Evolutionary conservation across 768 basidiomycete species (phyloP).

Genomic region (Sutorius australiensis): DNA sequence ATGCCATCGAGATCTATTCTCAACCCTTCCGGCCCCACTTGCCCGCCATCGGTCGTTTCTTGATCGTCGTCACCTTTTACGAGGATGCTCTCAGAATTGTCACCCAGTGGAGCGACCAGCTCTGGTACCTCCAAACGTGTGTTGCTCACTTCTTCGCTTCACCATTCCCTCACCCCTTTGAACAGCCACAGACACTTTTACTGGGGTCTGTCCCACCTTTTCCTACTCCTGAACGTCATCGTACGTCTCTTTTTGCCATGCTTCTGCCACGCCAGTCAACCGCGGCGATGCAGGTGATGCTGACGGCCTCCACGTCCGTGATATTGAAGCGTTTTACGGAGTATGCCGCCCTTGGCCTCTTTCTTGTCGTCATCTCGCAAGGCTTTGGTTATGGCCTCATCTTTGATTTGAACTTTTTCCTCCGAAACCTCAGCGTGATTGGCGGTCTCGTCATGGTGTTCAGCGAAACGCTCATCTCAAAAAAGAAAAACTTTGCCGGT

Average conservation of each 20-base stretch:
- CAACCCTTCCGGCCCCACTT: conserved; percentile 93
- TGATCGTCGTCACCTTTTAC: conserved; percentile 97
- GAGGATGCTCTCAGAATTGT: conserved; percentile 94
- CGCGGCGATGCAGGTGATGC: conserved; percentile 66
- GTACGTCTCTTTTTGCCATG: conserved; percentile 46
- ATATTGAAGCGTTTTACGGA: conserved; percentile 87
- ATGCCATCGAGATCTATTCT: conserved; percentile 86
- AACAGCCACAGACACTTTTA: conserved; percentile 90
- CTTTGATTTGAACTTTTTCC: conserved; percentile 99
- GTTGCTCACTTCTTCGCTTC: conserved; percentile 28
- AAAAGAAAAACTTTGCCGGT: conserved; percentile 87
- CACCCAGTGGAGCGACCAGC: conserved; percentile 95
- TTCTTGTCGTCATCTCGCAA: conserved; percentile 89
- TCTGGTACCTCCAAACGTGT: conserved; percentile 96
- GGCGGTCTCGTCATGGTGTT: conserved; percentile 99
- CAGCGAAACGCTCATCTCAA: conserved; percentile 87
- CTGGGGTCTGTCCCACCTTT: conserved; percentile 91
- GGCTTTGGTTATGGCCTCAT: conserved; percentile 99
- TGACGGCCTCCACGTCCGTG: conserved; percentile 76
- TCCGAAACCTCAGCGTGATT: conserved; percentile 96
- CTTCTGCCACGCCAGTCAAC: not conserved
- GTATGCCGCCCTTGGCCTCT: conserved; percentile 84
- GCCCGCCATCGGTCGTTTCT: conserved; percentile 90
- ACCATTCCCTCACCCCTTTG: conserved; percentile 5
- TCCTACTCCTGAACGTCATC: conserved; percentile 86